Base-by-base conservation (phyloP, 2,329 filamentous ascomycete species). In the Fusarium goolgardi region DNA sequence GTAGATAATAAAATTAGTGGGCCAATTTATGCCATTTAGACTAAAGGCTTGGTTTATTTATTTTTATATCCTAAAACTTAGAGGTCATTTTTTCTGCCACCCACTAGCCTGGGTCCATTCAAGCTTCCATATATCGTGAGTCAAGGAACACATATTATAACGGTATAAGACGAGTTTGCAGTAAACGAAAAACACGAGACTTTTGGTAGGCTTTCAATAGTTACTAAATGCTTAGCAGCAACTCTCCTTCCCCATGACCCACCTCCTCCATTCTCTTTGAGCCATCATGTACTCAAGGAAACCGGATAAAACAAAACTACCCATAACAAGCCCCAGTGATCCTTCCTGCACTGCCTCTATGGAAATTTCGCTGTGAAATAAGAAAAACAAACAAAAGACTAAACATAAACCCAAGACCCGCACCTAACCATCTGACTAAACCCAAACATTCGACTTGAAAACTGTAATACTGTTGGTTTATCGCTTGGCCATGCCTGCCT, bases 401-500 rank as follows among this genome's bases (percentile, higher is more conserved):
- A 15, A 41, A 62, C 21, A 51, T 25, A 31, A 55, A 25, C 41
- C 60, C 16, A 53, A 59, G 57, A 69, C 65, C 66, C 23, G 34
- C 50, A 50, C 46, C 53, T 25, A 43, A 40, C 55, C 45, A 32
- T 27, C 39, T n/a, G 37, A 35, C 43, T 15, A 44, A 21, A 35
- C 31, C 23, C n/a, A 47, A 47, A 21, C 34, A 59, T 16, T 61
- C 32, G 41, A 41, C 40, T 54, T 25, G 20, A 35, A 21, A 31
- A 49, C 55, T 41, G 29, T 44, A 21, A 45, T 35, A 35, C 27
- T 29, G 21, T 20, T 51, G 20, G 21, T 47, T 63, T 46, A 70
- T 54, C 49, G 60, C 10, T 71, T 73, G 34, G 67, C 59, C 63
- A 78, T 77, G 18, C 49, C 69, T 37, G 72, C 76, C 62, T 77